Base-by-base conservation (phyloP, 2,329 filamentous ascomycete genomes). In the Zopfia rhizophila region DNA sequence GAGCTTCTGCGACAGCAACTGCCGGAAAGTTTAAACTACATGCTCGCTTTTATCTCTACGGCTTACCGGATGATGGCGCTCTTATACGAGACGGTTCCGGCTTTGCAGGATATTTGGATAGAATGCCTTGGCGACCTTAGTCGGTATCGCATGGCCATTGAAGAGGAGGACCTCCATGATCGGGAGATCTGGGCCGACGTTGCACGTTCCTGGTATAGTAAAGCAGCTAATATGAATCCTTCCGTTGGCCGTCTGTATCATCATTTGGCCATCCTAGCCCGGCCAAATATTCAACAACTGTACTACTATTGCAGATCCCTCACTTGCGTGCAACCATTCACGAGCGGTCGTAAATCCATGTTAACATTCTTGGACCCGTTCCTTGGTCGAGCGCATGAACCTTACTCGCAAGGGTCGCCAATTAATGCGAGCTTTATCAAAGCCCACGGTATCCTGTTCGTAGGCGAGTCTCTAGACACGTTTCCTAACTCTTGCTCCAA, bases 31-130 rank as follows among this genome's bases (percentile, higher is more conserved):
- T 70, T 90, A 1, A 91, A 96, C 35, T 87, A 93, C 45, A 96
- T 96, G 90, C 75, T 95, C 0, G 84, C 85, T 0, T 96, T 95
- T 43, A 90, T 96, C 1, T 93, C 93, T 49, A 71, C 91, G 12
- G 87, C 91, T 0, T 96, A 96, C 55, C 87, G 86, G 1, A 93
- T 94, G 83, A 89, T 96, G 81, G 87, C 88, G 0, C 71, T 96
- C 0, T 70, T 96, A 0, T 87, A 90, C 48, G 91, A 96, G 59
- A 94, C 89, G 0, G 89, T 95, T 0, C 84, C 88, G 0, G 78
- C 81, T 0, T 96, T 94, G 55, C 82, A 87, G 35, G 88, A 92
- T 43, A 95, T 89, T 0, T 97, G 91, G 91, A 88, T 94, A 6
- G 91, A 96, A 56, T 96, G 91, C 38, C 74, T 96, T 0, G 91